These are phyloP conservation scores for Leccinellum luteum DNA, from an alignment of 768 basidiomycete species.

Conservation along the genomic window DNA sequence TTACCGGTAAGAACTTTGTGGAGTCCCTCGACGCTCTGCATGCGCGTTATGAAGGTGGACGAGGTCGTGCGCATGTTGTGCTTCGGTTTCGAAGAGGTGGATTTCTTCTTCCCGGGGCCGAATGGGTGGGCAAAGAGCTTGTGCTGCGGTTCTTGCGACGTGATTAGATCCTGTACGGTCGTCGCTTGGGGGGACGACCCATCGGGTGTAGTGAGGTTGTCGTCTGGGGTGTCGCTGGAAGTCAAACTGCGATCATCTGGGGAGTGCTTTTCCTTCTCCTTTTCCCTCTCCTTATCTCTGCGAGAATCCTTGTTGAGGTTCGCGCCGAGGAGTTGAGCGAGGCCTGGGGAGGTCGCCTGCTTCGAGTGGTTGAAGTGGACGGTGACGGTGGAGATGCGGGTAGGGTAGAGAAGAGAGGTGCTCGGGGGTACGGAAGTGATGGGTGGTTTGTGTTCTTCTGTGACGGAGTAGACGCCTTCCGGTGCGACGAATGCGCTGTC, in stretches of 20 bases:
- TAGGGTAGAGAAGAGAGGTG: slow-evolving; percentile 46
- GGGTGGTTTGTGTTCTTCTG: slow-evolving; percentile 78
- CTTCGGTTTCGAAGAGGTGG: slow-evolving; percentile 67
- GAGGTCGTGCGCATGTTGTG: slow-evolving; percentile 89
- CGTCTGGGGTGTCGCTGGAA: slow-evolving; percentile 79
- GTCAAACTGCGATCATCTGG: slow-evolving; percentile 69
- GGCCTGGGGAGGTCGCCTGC: slow-evolving; percentile 51
- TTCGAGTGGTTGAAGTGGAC: slow-evolving; percentile 63
- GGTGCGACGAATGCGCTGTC: slow-evolving; percentile 85
- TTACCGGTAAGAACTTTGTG: slow-evolving; percentile 68
- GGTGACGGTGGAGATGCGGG: slow-evolving; percentile 58
- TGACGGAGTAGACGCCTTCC: slow-evolving; percentile 86
- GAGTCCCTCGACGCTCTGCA: slow-evolving; percentile 79
- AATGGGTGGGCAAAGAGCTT: slow-evolving; percentile 61
- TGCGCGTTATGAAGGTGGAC: slow-evolving; percentile 87
- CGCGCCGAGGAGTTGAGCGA: slow-evolving; percentile 66
- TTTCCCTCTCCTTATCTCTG: slow-evolving; percentile 39
- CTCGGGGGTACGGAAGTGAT: slow-evolving; percentile 39
- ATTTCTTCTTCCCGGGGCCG: slow-evolving; percentile 56
- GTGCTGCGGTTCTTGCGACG: slow-evolving; percentile 38
- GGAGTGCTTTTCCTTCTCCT: slow-evolving; percentile 38
- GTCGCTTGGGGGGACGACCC: slow-evolving; percentile 31
- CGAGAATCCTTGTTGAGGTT: slow-evolving; percentile 56
- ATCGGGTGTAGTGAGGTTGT: slow-evolving; percentile 45
- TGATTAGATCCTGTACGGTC: slow-evolving; percentile 33